A percentile compares a stretch with the other conserved stretches of the same genome.
Conservation (phyloP, 495 filamentous ascomycete genomes). For the Podospora pseudopauciseta region DNA sequence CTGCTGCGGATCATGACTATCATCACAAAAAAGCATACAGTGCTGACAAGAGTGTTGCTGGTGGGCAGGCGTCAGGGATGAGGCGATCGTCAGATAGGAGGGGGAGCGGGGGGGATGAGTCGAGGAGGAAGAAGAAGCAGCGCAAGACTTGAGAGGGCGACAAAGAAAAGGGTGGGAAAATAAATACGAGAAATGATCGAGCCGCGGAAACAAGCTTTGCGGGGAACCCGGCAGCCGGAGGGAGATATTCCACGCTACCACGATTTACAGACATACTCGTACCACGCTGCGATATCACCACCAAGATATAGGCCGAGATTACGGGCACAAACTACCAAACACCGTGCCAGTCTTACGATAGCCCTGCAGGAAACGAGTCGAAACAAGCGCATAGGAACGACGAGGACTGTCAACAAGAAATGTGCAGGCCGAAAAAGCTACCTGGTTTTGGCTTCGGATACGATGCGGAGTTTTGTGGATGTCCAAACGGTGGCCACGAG, state of each 20-base stretch:
- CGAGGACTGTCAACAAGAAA: background rate
- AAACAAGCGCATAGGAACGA: background rate
- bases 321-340: background rate
- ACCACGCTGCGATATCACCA: background rate
- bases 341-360: background rate
- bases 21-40: constrained; percentile 8
- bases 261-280: background rate
- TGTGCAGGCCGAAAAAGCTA: background rate
- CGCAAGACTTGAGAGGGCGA: constrained; percentile 10
- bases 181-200: background rate
- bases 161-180: background rate
- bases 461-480: background rate
- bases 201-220: background rate
- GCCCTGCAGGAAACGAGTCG: background rate
- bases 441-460: background rate
- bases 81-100: constrained; percentile 2
- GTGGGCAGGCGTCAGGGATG: background rate
- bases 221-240: background rate
- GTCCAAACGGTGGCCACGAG: too few relatives aligned
- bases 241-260: background rate
- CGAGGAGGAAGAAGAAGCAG: constrained; percentile 16
- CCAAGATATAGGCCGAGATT: background rate
- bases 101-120: constrained; percentile 10
- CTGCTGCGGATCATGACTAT: background rate
- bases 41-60: background rate